Percentiles rank a stretch among this genome's conserved stretches.
phyloP scores from a whole-genome alignment of 441 rosid genomes.

The Arabidopsis lyrata region DNA sequence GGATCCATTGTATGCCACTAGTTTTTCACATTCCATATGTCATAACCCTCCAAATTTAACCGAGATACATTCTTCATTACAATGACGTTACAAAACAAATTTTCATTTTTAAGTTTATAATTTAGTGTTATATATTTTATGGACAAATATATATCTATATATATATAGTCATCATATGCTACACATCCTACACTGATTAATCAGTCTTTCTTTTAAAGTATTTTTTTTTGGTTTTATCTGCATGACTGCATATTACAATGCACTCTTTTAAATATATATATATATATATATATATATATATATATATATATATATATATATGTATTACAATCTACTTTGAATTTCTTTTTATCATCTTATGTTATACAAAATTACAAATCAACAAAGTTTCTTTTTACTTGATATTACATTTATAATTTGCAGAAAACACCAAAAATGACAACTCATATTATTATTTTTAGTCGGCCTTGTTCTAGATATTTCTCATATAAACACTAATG shows the following conservation, averaged over 20 bases:
- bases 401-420: neutral
- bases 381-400: neutral
- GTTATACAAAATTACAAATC: neutral
- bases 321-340: neutral
- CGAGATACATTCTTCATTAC: slow-evolving; percentile 21
- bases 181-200: neutral
- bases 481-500: slow-evolving; percentile 22
- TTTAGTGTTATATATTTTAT: neutral
- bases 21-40: neutral
- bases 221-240: slow-evolving; percentile 15
- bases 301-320: no score
- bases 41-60: slow-evolving; percentile 43
- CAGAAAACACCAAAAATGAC: neutral
- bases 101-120: neutral
- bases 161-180: neutral
- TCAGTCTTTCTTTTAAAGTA: neutral
- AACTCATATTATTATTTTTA: neutral
- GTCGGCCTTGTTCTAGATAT: slow-evolving; percentile 40
- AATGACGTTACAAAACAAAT: slow-evolving; percentile 25
- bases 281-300: no score
- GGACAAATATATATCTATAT: neutral
- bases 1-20: slow-evolving; percentile 37
- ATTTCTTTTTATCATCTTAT: neutral
- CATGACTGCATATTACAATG: neutral
- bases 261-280: neutral